A percentile compares a stretch with the other conserved stretches of the same genome.
These are phyloP conservation scores for Amesomyces nigricolor DNA, from an alignment of 2,329 filamentous ascomycete genomes.

Conservation along the genomic window DNA sequence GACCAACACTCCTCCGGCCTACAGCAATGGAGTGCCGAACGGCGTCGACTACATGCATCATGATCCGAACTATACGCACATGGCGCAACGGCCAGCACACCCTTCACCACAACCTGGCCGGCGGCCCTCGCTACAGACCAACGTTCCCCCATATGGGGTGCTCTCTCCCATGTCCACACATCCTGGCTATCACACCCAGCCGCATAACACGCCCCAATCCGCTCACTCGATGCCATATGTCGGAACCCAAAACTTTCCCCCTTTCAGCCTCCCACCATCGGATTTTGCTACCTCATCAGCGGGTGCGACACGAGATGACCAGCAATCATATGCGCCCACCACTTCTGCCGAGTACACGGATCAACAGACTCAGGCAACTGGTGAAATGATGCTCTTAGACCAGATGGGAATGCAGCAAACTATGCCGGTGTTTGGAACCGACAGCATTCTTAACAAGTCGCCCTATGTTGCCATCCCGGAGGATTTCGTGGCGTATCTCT, in stretches of 20 bases:
- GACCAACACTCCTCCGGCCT: slow-evolving; percentile 39
- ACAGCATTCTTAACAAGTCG: slow-evolving; percentile 72
- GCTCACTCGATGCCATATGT: slow-evolving; percentile 43
- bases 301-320: slow-evolving; percentile 31
- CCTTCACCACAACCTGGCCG: slow-evolving; percentile 40
- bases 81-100: slow-evolving; percentile 29
- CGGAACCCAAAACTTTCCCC: slow-evolving; percentile 55
- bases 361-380: slow-evolving; percentile 38
- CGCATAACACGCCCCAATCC: slow-evolving; percentile 41
- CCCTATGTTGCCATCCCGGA: slow-evolving; percentile 79
- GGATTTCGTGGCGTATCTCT: slow-evolving; percentile 80
- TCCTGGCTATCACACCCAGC: slow-evolving; percentile 44
- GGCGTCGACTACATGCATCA: slow-evolving; percentile 43
- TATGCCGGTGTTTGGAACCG: slow-evolving; percentile 81
- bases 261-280: slow-evolving; percentile 58
- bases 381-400: slow-evolving; percentile 56
- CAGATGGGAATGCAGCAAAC: slow-evolving; percentile 60
- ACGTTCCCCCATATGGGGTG: slow-evolving; percentile 45
- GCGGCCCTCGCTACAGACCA: slow-evolving; percentile 43
- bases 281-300: slow-evolving; percentile 45
- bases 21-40: slow-evolving; percentile 33
- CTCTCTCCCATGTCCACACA: slow-evolving; percentile 49
- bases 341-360: slow-evolving; percentile 43
- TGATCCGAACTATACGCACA: slow-evolving; percentile 33
- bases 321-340: slow-evolving; percentile 34